Base-by-base conservation (phyloP, 129 eudicot species). In the Artemisia annua region DNA sequence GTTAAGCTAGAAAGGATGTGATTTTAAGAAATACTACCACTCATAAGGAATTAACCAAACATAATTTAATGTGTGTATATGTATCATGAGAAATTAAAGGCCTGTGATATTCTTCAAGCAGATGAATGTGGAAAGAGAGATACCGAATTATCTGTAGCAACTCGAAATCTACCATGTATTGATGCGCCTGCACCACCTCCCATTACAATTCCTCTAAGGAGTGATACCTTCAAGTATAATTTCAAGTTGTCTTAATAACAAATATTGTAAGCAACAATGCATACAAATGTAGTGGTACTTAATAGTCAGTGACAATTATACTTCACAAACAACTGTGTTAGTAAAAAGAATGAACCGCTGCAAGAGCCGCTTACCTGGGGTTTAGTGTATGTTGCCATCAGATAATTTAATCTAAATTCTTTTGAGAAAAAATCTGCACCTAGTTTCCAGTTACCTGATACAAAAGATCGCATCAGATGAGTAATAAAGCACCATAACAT, bases 121-220 rank as follows among this genome's bases (percentile, higher is more conserved):
- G 49, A 30, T 59, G 48, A 16, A 63, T 39, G 49, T 66, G 26
- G 61, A 54, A 68, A 83, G 68, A 72, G 54, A 62, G 66, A 66
- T 94, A 94, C 98, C 93, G 98, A 77, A 74, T 90, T 94, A 78
- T 94, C 93, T 7, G 96, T 94, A 73, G 90, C 98, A 72, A 94
- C 85, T 51, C 97, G 97, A 81, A 90, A 90, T 88, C 89, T 90
- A 71, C 98, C 98, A 76, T 94, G 98, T 20, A 94, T 59, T 48
- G 98, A 90, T 56, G 75, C 91, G 35, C 97, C 97, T 13, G 91
- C 97, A 75, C 98, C 97, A 74, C 98, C 98, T 67, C 98, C 98
- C 98, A 94, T 94, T 35, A 90, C 97, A 67, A 94, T 86, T 62
- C 96, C 96, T 81, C 82, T 77, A 55, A 91, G 96, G 55, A 91